Evolutionary conservation across 495 filamentous ascomycete species (phyloP).

Genomic region (Penicillium bialowiezense): DNA sequence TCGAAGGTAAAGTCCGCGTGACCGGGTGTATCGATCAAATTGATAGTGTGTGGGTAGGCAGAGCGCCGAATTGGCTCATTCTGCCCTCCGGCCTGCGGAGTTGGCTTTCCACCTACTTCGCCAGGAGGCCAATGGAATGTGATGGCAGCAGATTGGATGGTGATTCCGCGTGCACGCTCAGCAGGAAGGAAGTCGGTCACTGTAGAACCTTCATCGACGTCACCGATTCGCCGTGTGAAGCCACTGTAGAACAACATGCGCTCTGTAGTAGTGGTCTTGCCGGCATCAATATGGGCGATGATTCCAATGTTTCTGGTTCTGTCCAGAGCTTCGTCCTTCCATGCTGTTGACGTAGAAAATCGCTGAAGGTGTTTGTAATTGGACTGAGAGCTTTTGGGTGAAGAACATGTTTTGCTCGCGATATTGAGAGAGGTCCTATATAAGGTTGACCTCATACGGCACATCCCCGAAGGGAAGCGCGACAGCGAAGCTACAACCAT

Average conservation of each 20-base stretch:
- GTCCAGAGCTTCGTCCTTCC: constrained; percentile 37
- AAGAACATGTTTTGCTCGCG: constrained; percentile 9
- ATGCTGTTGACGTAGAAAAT: constrained; percentile 27
- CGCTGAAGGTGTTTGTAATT: constrained; percentile 6
- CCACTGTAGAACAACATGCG: constrained; percentile 99
- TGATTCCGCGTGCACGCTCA: constrained; percentile 90
- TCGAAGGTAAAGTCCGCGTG: constrained; percentile 99
- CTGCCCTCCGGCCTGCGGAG: constrained; percentile 8
- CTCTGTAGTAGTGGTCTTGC: constrained; percentile 98
- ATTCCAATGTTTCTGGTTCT: constrained; percentile 94
- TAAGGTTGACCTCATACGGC: constrained; percentile 18
- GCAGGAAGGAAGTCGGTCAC: constrained; percentile 97
- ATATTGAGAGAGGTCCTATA: constrained; percentile 15
- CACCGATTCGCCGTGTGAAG: constrained; percentile 82
- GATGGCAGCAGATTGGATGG: constrained; percentile 96
- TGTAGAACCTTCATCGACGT: constrained; percentile 96
- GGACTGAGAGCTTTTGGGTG: constrained; percentile 6
- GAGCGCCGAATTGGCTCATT: constrained; percentile 29
- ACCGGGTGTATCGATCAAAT: constrained; percentile 95
- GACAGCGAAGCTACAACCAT: constrained; percentile 39
- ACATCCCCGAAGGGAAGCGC: constrained; percentile 31
- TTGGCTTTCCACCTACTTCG: constrained; percentile 13
- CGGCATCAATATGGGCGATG: constrained; percentile 98
- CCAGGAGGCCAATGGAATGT: constrained; percentile 84
- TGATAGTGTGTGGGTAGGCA: constrained; percentile 65